A percentile compares a stretch with the other conserved stretches of the same genome.
Evolutionary conservation across 805 yeast species (phyloP).

Genomic region (Candida ortonii): DNA sequence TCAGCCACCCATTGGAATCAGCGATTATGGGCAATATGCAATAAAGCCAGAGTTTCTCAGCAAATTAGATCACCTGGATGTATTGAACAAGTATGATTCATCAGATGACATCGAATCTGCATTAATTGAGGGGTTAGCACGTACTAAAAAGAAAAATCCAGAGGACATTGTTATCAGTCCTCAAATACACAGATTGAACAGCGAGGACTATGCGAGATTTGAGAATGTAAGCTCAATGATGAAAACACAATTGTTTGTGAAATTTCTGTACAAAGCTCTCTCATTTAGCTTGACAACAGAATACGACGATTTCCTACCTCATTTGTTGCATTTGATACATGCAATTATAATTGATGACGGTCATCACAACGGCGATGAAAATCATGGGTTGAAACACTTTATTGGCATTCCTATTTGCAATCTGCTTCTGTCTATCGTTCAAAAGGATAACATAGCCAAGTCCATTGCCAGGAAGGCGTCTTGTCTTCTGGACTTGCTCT

Average conservation of each 20-base stretch:
- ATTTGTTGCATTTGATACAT: slow-evolving; percentile 65
- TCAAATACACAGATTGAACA: slow-evolving; percentile 30
- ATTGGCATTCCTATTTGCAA: slow-evolving; percentile 56
- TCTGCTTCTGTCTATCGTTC: slow-evolving; percentile 49
- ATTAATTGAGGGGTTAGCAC: slow-evolving; percentile 43
- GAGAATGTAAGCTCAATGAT: slow-evolving; percentile 47
- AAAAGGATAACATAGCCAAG: slow-evolving; percentile 47
- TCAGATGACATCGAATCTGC: slow-evolving; percentile 51
- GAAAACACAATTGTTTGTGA: slow-evolving; percentile 51
- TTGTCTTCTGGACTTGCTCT: slow-evolving; percentile 47
- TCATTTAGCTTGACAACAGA: slow-evolving; percentile 48
- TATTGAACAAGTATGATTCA: slow-evolving; percentile 45
- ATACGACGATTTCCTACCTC: slow-evolving; percentile 55
- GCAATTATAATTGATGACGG: slow-evolving; percentile 46
- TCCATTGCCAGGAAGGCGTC: slow-evolving; percentile 54
- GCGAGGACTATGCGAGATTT: slow-evolving; percentile 29
- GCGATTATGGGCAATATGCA: slow-evolving; percentile 65
- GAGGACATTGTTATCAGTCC: slow-evolving; percentile 53
- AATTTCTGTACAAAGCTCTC: slow-evolving; percentile 55
- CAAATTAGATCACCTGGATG: slow-evolving; percentile 56
- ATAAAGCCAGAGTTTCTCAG: slow-evolving; percentile 46
- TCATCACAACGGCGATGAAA: slow-evolving; percentile 36
- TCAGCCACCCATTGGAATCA: slow-evolving; percentile 62
- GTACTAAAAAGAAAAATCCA: slow-evolving; percentile 34
- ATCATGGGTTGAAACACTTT: slow-evolving; percentile 33